Conservation (phyloP, 2,329 filamentous ascomycete species). For the Clonostachys sp. region DNA sequence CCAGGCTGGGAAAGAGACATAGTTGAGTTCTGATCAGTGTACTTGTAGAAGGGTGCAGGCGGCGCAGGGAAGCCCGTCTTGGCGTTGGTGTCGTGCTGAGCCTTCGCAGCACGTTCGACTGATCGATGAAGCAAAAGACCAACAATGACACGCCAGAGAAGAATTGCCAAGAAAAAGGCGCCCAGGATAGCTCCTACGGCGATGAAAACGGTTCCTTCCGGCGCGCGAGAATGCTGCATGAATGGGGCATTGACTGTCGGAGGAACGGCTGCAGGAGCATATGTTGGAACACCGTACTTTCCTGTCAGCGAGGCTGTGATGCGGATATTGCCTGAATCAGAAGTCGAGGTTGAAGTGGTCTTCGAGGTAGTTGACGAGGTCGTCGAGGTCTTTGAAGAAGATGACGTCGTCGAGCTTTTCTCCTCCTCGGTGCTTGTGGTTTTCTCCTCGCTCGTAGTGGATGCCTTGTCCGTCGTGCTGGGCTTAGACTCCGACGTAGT, state of each 20-base stretch:
- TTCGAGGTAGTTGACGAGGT: constrained; percentile 3
- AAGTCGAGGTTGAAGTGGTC: constrained; percentile 1
- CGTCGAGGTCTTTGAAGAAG: not conserved
- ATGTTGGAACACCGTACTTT: constrained; percentile 40
- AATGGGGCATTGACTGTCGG: constrained; percentile 82
- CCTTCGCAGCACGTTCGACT: constrained; percentile 78
- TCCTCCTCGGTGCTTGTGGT: constrained; percentile 4
- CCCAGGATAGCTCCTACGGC: constrained; percentile 85
- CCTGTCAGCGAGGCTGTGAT: constrained; percentile 36
- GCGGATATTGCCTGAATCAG: constrained; percentile 11
- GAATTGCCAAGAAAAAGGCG: constrained; percentile 73
- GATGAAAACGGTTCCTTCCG: constrained; percentile 95
- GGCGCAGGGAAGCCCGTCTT: constrained; percentile 61
- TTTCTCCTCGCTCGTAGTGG: constrained; percentile 3
- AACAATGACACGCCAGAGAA: constrained; percentile 83
- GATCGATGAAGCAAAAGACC: constrained; percentile 90
- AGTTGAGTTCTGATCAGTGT: constrained; percentile 54
- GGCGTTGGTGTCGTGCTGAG: constrained; percentile 64
- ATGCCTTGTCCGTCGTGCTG: constrained; percentile 5
- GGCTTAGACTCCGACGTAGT: too few relatives aligned
- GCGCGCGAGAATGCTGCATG: constrained; percentile 81
- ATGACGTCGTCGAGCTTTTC: constrained; percentile 7
- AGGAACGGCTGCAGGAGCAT: constrained; percentile 72
- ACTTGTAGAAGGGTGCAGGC: constrained; percentile 60
- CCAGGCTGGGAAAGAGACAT: constrained; percentile 29